phyloP scores from a whole-genome alignment of 495 filamentous ascomycete genomes.

The Penicillium parvum region DNA sequence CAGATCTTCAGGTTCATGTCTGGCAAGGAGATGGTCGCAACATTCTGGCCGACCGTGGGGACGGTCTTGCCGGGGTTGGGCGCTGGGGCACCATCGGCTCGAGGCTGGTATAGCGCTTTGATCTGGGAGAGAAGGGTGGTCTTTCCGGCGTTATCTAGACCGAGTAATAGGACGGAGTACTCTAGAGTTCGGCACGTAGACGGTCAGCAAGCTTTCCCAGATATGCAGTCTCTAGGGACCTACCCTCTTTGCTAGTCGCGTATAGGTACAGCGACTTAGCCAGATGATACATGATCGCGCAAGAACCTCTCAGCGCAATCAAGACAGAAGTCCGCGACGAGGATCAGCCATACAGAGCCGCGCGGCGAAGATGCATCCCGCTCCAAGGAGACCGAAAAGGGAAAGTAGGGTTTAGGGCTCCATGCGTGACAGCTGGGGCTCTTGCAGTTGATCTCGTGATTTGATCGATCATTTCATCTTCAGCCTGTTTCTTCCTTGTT shows the following conservation, averaged over 20 bases:
- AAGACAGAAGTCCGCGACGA: constrained; percentile 6
- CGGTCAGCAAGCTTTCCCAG: background rate
- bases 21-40: constrained; percentile 77
- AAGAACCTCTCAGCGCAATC: constrained; percentile 17
- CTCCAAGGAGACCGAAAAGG: constrained; percentile 19
- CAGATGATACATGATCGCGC: constrained; percentile 83
- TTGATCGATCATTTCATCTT: no score
- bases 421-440: no score
- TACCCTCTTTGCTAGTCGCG: constrained; percentile 92
- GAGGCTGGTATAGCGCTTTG: constrained; percentile 76
- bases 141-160: constrained; percentile 97
- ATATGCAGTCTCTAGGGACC: constrained; percentile 1
- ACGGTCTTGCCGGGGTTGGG: constrained; percentile 68
- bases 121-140: constrained; percentile 96
- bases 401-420: constrained; percentile 33
- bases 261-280: constrained; percentile 91
- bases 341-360: constrained; percentile 2
- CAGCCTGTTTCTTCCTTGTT: no score
- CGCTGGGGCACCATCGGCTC: constrained; percentile 47
- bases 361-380: constrained; percentile 16
- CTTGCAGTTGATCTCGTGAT: no score
- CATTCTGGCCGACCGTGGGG: constrained; percentile 96
- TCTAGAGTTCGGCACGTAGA: constrained; percentile 46
- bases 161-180: constrained; percentile 95
- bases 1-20: constrained; percentile 98